phyloP scores from a whole-genome alignment of 2,329 filamentous ascomycete genomes.

The Fusarium denticulatum region DNA sequence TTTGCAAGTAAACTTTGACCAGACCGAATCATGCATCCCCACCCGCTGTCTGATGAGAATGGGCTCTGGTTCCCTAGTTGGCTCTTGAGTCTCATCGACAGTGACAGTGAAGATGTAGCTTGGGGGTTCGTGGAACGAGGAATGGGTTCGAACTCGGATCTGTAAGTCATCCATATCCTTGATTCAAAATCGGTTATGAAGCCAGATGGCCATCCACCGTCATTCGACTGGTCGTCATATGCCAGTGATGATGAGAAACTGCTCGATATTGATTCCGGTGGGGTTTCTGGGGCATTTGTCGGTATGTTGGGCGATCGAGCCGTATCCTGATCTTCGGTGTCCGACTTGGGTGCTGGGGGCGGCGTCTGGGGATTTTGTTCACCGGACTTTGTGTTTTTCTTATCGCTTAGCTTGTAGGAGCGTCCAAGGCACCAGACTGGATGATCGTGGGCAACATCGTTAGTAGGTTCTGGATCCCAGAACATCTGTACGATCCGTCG shows the following conservation, averaged over 20 bases:
- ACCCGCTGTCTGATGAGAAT: constrained; percentile 93
- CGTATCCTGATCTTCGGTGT: constrained; percentile 24
- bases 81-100: constrained; percentile 84
- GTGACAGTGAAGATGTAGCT: constrained; percentile 76
- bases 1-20: constrained; percentile 95
- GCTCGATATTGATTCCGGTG: constrained; percentile 60
- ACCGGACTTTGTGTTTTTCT: constrained; percentile 12
- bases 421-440: constrained; percentile 85
- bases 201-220: constrained; percentile 78
- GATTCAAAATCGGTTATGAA: constrained; percentile 96
- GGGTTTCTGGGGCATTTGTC: constrained; percentile 54
- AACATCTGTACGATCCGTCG: constrained; percentile 90
- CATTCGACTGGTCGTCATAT: constrained; percentile 56
- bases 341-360: constrained; percentile 28
- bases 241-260: constrained; percentile 63
- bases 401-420: constrained; percentile 57
- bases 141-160: constrained; percentile 86
- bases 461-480: constrained; percentile 89
- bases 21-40: constrained; percentile 99
- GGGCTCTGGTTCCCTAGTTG: constrained; percentile 81
- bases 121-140: constrained; percentile 79
- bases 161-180: constrained; percentile 95
- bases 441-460: constrained; percentile 73
- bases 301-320: constrained; percentile 31
- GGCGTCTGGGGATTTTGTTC: constrained; percentile 37